Percentiles rank a stretch among this genome's conserved stretches.
These are phyloP conservation scores for Aureobasidium sp. DNA, from an alignment of 2,329 filamentous ascomycete genomes.

Conservation along the genomic window DNA sequence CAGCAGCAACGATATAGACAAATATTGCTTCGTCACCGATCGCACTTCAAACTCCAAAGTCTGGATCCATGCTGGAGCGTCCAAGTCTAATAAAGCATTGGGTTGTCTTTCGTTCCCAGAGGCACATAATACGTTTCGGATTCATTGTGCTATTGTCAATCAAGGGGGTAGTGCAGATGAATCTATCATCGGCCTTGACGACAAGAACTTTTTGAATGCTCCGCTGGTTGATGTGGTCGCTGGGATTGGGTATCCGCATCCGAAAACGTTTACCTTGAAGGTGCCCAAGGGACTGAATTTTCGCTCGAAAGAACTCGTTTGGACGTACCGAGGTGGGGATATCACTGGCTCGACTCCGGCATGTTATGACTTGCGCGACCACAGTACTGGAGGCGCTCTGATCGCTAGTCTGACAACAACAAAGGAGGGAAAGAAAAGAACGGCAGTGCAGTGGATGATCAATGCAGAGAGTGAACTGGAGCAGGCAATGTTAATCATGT, in stretches of 20 bases:
- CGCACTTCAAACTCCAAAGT: background rate
- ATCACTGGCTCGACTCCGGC: background rate
- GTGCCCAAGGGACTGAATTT: background rate
- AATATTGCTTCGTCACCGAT: slow-evolving; percentile 7
- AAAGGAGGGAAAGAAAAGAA: slow-evolving; percentile 26
- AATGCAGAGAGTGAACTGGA: slow-evolving; percentile 23
- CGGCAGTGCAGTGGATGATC: slow-evolving; percentile 30
- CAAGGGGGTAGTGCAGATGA: background rate
- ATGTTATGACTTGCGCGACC: background rate
- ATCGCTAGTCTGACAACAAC: slow-evolving; percentile 20
- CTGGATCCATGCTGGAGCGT: slow-evolving; percentile 12
- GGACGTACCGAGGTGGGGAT: background rate
- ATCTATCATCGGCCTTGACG: background rate
- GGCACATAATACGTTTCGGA: slow-evolving; percentile 1
- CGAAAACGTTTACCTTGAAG: background rate
- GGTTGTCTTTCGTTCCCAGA: background rate
- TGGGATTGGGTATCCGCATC: slow-evolving; percentile 5
- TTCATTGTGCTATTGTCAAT: background rate
- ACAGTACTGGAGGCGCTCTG: background rate
- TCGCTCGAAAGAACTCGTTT: background rate
- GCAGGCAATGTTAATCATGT: slow-evolving; percentile 4
- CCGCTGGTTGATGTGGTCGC: background rate
- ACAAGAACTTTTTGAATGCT: background rate
- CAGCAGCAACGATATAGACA: background rate
- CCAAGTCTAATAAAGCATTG: background rate